Percentiles rank a stretch among this genome's conserved stretches.
Conservation (phyloP, 2,329 filamentous ascomycete genomes). For the Microcyclospora pomicola region DNA sequence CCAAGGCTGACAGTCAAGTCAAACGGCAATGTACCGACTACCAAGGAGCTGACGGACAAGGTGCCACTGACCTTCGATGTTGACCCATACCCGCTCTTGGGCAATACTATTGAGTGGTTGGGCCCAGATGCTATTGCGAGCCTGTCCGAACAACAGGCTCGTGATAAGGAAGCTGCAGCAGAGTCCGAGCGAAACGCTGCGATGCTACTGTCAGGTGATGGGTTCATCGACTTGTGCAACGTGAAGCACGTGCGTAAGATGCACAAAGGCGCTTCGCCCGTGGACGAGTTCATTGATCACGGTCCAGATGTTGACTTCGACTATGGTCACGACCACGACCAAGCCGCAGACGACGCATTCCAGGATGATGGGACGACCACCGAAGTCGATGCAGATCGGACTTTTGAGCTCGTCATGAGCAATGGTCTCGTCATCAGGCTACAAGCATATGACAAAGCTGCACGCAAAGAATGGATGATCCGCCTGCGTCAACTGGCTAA, state of each 20-base stretch:
- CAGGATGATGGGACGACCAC: constrained; percentile 36
- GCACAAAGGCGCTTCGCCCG: constrained; percentile 36
- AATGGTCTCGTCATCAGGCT: constrained; percentile 50
- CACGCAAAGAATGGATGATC: constrained; percentile 48
- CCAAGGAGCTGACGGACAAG: constrained; percentile 40
- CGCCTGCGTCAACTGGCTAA: constrained; percentile 42
- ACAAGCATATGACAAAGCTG: constrained; percentile 39
- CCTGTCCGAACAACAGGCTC: constrained; percentile 32
- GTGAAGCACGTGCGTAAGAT: constrained; percentile 45
- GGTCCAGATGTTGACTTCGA: constrained; percentile 43
- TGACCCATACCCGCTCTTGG: constrained; percentile 44
- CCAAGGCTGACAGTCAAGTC: constrained; percentile 36
- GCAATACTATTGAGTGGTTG: constrained; percentile 46
- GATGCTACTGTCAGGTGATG: constrained; percentile 46
- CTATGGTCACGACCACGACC: constrained; percentile 25
- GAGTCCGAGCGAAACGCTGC: constrained; percentile 45
- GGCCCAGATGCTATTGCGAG: constrained; percentile 20
- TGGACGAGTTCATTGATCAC: constrained; percentile 37
- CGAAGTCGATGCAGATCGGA: constrained; percentile 42
- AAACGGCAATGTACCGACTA: constrained; percentile 37
- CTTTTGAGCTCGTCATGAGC: constrained; percentile 47
- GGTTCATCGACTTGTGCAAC: constrained; percentile 48
- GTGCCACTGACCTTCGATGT: constrained; percentile 49
- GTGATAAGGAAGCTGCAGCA: constrained; percentile 45
- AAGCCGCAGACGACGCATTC: constrained; percentile 24